Conservation (phyloP, 1,139 yeast species). For the Yamadazyma taylorii region DNA sequence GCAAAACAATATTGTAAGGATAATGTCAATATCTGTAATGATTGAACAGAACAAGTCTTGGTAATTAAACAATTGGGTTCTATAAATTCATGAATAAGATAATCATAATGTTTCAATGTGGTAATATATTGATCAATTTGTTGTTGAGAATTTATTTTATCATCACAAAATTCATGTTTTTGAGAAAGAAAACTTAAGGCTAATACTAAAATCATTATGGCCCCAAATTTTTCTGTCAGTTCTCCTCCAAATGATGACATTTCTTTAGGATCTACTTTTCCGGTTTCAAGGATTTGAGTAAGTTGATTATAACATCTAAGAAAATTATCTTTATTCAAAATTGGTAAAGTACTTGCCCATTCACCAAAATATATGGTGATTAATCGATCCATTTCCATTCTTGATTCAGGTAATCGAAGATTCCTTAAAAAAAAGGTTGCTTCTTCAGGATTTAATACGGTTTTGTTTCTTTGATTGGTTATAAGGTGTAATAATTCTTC, state of each 20-base stretch:
- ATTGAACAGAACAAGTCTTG: slow-evolving; percentile 60
- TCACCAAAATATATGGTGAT: slow-evolving; percentile 67
- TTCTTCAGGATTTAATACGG: slow-evolving; percentile 30
- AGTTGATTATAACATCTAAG: slow-evolving; percentile 55
- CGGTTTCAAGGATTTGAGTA: slow-evolving; percentile 38
- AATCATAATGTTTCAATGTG: slow-evolving; percentile 41
- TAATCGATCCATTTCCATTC: slow-evolving; percentile 56
- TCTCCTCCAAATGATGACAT: slow-evolving; percentile 22
- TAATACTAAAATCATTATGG: slow-evolving; percentile 55
- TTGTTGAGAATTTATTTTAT: slow-evolving; percentile 16
- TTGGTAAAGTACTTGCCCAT: slow-evolving; percentile 74
- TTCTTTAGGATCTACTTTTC: slow-evolving; percentile 10
- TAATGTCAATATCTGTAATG: slow-evolving; percentile 68
- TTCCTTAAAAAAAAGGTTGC: slow-evolving; percentile 45
- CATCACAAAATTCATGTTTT: slow-evolving; percentile 25
- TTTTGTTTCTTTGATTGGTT: slow-evolving; percentile 32
- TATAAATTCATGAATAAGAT: slow-evolving; percentile 52
- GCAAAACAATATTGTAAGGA: slow-evolving; percentile 72
- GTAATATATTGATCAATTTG: slow-evolving; percentile 22
- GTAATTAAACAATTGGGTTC: slow-evolving; percentile 53
- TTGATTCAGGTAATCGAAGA: slow-evolving; percentile 49
- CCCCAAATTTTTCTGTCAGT: slow-evolving; percentile 59
- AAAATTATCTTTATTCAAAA: slow-evolving; percentile 66
- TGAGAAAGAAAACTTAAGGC: slow-evolving; percentile 55
- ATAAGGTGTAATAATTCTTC: slow-evolving; percentile 23